Percentiles rank a stretch among this genome's conserved stretches.
phyloP scores from a whole-genome alignment of 1,284 basidiomycete species.

The Marasmius fiardii region DNA sequence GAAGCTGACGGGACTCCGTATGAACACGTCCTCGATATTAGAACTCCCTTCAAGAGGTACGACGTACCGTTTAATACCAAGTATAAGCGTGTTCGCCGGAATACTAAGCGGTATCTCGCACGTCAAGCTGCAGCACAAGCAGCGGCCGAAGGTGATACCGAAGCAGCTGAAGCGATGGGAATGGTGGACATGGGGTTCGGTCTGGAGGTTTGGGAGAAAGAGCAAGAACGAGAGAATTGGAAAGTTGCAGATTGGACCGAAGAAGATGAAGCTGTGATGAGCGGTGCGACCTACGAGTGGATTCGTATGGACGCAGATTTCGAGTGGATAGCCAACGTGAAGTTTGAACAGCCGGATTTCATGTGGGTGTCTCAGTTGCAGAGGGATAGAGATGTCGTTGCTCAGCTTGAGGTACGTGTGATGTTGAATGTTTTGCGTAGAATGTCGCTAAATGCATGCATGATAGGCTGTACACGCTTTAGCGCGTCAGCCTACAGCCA shows the following conservation, averaged over 20 bases:
- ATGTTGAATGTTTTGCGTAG: slow-evolving; percentile 1
- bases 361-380: slow-evolving; percentile 99
- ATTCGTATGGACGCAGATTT: slow-evolving; percentile 99
- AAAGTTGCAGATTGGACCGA: slow-evolving; percentile 98
- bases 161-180: slow-evolving; percentile 91
- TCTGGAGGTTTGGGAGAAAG: slow-evolving; percentile 96
- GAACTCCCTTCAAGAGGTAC: slow-evolving; percentile 83
- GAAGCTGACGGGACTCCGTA: slow-evolving; percentile 99
- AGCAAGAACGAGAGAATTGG: slow-evolving; percentile 90
- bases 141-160: slow-evolving; percentile 86
- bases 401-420: slow-evolving; percentile 83
- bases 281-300: slow-evolving; percentile 97
- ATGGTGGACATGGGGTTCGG: slow-evolving; percentile 96
- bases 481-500: slow-evolving; percentile 77
- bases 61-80: slow-evolving; percentile 99
- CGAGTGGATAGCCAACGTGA: slow-evolving; percentile 93
- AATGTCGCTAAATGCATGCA: slow-evolving; percentile 10
- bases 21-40: slow-evolving; percentile 95
- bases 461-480: slow-evolving; percentile 82
- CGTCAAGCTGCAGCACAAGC: slow-evolving; percentile 92
- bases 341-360: slow-evolving; percentile 95
- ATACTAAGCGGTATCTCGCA: slow-evolving; percentile 93
- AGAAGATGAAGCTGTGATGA: slow-evolving; percentile 92
- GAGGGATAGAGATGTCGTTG: slow-evolving; percentile 96
- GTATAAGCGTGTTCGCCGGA: slow-evolving; percentile 94